Conservation (phyloP, 2,329 filamentous ascomycete species). For the Cercospora zeina region DNA sequence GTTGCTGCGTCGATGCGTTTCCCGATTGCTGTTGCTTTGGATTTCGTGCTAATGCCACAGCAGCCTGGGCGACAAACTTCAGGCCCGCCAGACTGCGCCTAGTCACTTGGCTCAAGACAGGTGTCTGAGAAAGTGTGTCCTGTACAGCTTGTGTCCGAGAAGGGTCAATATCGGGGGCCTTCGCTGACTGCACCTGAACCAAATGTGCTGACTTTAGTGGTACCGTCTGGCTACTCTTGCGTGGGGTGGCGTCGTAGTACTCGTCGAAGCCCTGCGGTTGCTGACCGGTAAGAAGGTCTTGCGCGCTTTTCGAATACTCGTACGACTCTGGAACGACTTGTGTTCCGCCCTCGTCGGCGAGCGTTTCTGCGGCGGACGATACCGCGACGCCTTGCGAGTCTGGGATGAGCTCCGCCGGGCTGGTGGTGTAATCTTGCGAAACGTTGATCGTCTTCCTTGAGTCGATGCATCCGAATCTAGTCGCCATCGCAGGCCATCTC, state of each 20-base stretch:
- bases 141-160: no score
- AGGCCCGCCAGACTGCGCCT: no score
- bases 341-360: not conserved
- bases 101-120: no score
- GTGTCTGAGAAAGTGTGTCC: no score
- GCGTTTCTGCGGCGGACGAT: not conserved
- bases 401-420: conserved; percentile 4
- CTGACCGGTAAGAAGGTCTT: not conserved
- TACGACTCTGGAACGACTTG: conserved; percentile 8
- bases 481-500: conserved; percentile 24
- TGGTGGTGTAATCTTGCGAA: conserved; percentile 24
- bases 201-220: not conserved
- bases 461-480: conserved; percentile 17
- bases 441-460: conserved; percentile 29
- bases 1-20: not conserved
- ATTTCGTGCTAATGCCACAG: no score
- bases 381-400: conserved; percentile 3
- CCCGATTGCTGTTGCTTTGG: no score
- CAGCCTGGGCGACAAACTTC: no score
- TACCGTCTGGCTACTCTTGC: conserved; percentile 6
- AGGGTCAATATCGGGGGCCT: no score
- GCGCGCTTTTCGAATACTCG: not conserved
- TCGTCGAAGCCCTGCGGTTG: not conserved
- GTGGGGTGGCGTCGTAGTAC: not conserved
- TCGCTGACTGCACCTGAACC: no score